A percentile compares a stretch with the other conserved stretches of the same genome.
Conservation (phyloP, 768 basidiomycete genomes). For the Suillus sp. region DNA sequence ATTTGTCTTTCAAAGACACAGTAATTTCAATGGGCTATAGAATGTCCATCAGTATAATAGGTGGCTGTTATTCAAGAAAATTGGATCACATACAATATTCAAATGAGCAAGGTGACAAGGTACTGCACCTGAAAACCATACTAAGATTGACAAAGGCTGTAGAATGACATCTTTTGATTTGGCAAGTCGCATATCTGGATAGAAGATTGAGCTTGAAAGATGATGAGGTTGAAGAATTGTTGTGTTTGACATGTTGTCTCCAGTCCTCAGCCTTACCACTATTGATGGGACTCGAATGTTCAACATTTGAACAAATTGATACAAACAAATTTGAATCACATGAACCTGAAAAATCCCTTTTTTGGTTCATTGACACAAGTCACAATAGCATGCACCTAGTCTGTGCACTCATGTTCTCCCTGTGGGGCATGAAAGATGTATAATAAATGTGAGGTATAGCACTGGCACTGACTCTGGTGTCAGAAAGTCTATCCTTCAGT, state of each 20-base stretch:
- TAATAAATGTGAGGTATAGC: no score
- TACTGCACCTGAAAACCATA: conserved; percentile 1
- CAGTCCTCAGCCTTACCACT: background rate
- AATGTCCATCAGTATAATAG: background rate
- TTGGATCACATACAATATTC: background rate
- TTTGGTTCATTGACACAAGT: no score
- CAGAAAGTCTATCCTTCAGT: no score
- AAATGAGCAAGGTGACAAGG: background rate
- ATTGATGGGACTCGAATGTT: background rate
- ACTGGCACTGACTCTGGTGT: no score
- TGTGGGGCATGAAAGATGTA: no score
- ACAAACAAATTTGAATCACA: no score
- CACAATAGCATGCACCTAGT: no score
- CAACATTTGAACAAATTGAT: no score
- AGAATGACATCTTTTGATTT: background rate
- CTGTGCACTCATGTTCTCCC: no score
- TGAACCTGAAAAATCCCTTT: no score
- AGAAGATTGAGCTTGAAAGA: background rate
- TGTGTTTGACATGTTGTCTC: background rate
- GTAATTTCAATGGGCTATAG: conserved; percentile 1
- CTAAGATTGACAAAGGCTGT: background rate
- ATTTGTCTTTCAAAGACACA: background rate
- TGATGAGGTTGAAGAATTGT: background rate
- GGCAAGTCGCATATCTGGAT: background rate
- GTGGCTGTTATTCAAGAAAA: background rate